A percentile compares a stretch with the other conserved stretches of the same genome.
phyloP scores from a whole-genome alignment of 2,329 filamentous ascomycete genomes.

The Zelopaecilomyces penicillatus region DNA sequence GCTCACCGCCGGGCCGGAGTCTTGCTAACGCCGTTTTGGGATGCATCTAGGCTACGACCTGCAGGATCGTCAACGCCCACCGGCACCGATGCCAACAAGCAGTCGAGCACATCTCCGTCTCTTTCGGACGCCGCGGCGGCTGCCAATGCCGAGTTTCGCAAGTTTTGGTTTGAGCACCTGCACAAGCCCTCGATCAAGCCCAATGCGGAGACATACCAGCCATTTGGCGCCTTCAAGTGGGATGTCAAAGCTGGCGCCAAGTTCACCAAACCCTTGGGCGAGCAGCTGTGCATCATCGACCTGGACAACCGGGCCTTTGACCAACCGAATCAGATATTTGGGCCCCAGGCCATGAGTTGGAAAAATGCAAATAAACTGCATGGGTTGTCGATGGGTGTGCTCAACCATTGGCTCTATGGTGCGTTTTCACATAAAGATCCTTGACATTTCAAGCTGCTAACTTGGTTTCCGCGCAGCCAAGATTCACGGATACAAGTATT shows the following conservation, averaged over 20 bases:
- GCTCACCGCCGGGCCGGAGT: background rate
- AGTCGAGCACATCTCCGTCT: background rate
- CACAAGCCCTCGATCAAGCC: conserved; percentile 21
- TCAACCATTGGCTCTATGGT: conserved; percentile 39
- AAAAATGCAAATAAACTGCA: conserved; percentile 22
- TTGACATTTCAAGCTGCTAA: background rate
- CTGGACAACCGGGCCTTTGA: conserved; percentile 34
- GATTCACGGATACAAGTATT: conserved; percentile 40
- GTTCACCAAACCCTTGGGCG: conserved; percentile 26
- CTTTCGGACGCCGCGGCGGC: background rate
- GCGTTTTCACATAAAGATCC: conserved; percentile 4
- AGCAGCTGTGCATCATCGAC: conserved; percentile 37
- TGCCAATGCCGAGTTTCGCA: conserved; percentile 17
- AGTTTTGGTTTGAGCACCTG: conserved; percentile 25
- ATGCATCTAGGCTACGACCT: too few species aligned
- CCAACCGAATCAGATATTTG: conserved; percentile 27
- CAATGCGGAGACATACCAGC: conserved; percentile 18
- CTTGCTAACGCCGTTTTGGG: background rate
- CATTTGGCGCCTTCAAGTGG: conserved; percentile 25
- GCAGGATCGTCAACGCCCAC: too few species aligned
- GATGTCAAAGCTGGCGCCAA: conserved; percentile 19
- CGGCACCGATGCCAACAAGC: background rate
- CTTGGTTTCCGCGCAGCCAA: conserved; percentile 25
- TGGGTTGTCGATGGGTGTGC: conserved; percentile 30
- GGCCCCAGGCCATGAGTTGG: conserved; percentile 27